Base-by-base conservation (phyloP, 345 rosid species). In the Hypericum perforatum region DNA sequence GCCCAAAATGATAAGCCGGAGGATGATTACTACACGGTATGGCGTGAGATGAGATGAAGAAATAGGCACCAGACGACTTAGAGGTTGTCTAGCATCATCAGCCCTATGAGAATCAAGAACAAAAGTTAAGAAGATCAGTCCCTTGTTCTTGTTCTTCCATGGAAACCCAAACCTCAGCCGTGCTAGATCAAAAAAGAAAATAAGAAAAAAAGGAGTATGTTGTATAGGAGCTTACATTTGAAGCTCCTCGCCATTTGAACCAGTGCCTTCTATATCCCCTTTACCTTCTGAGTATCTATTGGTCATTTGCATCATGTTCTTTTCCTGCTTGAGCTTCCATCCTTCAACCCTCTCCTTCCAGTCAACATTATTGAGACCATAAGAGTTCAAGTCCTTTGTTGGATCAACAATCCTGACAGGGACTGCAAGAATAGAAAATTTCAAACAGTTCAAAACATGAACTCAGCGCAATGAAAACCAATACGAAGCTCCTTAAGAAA, bases 261-360 rank as follows among this genome's bases (percentile, higher is more conserved):
- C 99, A 58, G 99, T 86, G 66, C 95, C 94, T 78, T 94, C 99
- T 42, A 79, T 75, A 62, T 94, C 97, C 42, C 95, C 95, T 74
- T 89, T 94, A 61, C 88, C 95, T 74, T 87, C 98, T 59, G 73
- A 37, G 60, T 72, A 76, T 71, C 86, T 79, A 74, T 65, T 73
- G 55, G 66, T 78, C 81, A 76, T 63, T 16, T 82, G 94, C 78
- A 74, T 64, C 77, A 78, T 76, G 63, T 70, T 84, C 72, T 89
- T 94, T 60, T 94, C 99, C 80, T 94, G 99, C 59, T 86, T 94
- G 67, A 86, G 91, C 71, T 94, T 94, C 97, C 99, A 94, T 54
- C 97, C 90, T 68, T 94, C 97, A 60, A 94, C 91, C 65, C 97
- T 84, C 70, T 89, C 99, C 76, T 94, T 94, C 99, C 99, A 94